Conservation (phyloP, 106 monocot species). For the Platanthera zijinensis region DNA sequence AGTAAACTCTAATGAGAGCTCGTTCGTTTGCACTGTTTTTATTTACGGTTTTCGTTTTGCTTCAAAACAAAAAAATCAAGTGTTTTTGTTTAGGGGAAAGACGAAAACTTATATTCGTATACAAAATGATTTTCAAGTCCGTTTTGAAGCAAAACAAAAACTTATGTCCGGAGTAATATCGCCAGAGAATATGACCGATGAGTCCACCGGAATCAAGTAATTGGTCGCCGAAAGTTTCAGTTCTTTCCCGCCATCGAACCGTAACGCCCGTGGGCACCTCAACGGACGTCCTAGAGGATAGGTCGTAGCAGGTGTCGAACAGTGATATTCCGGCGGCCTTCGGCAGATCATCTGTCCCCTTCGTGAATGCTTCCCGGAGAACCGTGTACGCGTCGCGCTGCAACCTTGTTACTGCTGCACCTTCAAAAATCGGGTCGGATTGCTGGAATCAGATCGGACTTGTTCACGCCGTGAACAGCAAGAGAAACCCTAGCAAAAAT, state of each 20-base stretch:
- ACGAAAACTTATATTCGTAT: no score
- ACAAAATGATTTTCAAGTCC: no score
- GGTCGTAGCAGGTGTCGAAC: slow-evolving; percentile 29
- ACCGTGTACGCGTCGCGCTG: slow-evolving; percentile 14
- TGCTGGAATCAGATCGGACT: slow-evolving; percentile 56
- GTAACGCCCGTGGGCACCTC: slow-evolving; percentile 39
- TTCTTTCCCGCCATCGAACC: slow-evolving; percentile 21
- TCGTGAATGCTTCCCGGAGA: slow-evolving; percentile 30
- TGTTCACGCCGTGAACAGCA: slow-evolving; percentile 19
- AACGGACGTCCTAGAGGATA: slow-evolving; percentile 28
- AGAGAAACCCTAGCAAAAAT: slow-evolving; percentile 28
- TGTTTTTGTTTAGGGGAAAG: no score
- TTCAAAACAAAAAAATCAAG: no score
- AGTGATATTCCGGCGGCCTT: slow-evolving; percentile 29
- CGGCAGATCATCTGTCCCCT: slow-evolving; percentile 23
- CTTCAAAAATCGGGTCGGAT: slow-evolving; percentile 44
- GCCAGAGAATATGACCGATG: slow-evolving; percentile 41
- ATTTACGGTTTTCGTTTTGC: no score
- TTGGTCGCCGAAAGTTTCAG: slow-evolving; percentile 52
- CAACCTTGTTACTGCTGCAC: slow-evolving; percentile 20
- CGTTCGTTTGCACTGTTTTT: no score
- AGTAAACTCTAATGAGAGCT: no score
- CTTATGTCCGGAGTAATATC: no score
- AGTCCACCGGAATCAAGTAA: slow-evolving; percentile 55
- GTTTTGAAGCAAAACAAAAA: no score